phyloP scores from a whole-genome alignment of 2,329 filamentous ascomycete species.

The Monilinia laxa region DNA sequence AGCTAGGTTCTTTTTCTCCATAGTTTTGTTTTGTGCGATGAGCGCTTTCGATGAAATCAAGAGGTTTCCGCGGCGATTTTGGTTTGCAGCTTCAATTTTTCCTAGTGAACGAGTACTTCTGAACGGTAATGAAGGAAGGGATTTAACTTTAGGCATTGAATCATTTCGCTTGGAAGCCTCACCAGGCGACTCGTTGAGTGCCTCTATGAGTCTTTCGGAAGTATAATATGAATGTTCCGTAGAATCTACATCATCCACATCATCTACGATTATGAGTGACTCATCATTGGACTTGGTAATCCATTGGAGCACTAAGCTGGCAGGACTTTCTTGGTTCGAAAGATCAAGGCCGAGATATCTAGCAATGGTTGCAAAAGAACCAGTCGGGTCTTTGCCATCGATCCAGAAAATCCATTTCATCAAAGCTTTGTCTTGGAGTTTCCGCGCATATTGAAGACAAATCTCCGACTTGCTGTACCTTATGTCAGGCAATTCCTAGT shows the following conservation, averaged over 20 bases:
- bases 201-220: background rate
- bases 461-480: background rate
- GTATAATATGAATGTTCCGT: background rate
- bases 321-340: conserved; percentile 3
- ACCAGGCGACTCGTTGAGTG: background rate
- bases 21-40: background rate
- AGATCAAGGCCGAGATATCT: conserved; percentile 4
- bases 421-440: background rate
- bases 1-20: background rate
- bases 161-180: background rate
- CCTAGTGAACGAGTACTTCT: background rate
- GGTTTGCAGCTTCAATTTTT: background rate
- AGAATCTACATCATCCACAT: background rate
- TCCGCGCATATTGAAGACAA: conserved; percentile 8
- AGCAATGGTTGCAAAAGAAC: conserved; percentile 1
- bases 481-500: background rate
- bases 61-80: background rate
- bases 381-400: background rate
- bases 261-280: conserved; percentile 1
- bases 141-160: background rate
- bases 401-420: conserved; percentile 4
- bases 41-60: background rate
- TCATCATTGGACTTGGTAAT: background rate
- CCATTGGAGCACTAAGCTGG: background rate
- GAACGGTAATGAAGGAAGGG: background rate